Percentiles rank a stretch among this genome's conserved stretches.
phyloP scores from a whole-genome alignment of 2,329 filamentous ascomycete species.

The Ophiostoma novo-ulmi region DNA sequence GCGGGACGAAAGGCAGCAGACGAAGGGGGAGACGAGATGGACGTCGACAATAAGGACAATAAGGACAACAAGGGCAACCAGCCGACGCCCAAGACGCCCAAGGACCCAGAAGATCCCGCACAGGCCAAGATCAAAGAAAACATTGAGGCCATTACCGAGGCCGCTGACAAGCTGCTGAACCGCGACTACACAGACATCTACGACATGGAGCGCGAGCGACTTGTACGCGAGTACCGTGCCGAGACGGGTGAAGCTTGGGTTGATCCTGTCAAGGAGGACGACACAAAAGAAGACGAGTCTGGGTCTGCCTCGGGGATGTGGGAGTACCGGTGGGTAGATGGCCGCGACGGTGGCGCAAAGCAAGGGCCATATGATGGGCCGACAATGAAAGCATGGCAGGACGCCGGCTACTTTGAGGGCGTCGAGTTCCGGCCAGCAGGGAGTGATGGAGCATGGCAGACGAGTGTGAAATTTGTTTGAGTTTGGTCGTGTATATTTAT shows the following conservation, averaged over 20 bases:
- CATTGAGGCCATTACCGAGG: conserved; percentile 79
- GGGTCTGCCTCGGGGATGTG: conserved; percentile 49
- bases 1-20: not conserved
- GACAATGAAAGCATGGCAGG: conserved; percentile 87
- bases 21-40: conserved; percentile 50
- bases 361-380: conserved; percentile 83
- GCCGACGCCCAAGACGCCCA: conserved; percentile 46
- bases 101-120: conserved; percentile 61
- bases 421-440: conserved; percentile 68
- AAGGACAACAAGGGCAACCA: too few relatives aligned
- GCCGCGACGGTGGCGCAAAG: conserved; percentile 67
- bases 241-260: conserved; percentile 86
- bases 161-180: conserved; percentile 79
- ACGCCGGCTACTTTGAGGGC: conserved; percentile 89
- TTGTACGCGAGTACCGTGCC: conserved; percentile 74
- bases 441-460: conserved; percentile 51
- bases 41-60: conserved; percentile 58
- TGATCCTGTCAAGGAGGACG: conserved; percentile 35
- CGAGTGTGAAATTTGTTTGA: conserved; percentile 35
- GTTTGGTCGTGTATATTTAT: not conserved
- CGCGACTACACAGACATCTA: conserved; percentile 87
- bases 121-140: conserved; percentile 65
- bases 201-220: conserved; percentile 75
- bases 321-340: conserved; percentile 92
- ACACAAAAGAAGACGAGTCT: conserved; percentile 16